Conservation (phyloP, 441 rosid species). For the Mallotus japonicus region DNA sequence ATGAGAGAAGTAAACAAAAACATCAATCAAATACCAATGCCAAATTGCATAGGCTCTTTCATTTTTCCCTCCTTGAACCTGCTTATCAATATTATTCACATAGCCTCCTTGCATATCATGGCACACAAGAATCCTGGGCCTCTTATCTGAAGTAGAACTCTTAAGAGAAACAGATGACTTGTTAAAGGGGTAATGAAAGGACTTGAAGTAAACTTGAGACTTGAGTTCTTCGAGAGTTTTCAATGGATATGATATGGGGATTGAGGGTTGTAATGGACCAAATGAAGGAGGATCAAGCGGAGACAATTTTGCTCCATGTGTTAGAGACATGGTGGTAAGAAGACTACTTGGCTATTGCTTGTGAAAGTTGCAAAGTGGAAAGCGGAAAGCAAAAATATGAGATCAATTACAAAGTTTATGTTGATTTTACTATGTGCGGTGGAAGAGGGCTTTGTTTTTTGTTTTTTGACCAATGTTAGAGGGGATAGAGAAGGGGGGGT, state of each 20-base stretch:
- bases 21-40: background rate
- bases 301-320: background rate
- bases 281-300: conserved; percentile 23
- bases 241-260: conserved; percentile 70
- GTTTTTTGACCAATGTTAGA: no score
- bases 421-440: no score
- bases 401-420: no score
- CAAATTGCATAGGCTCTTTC: conserved; percentile 44
- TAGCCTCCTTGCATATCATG: conserved; percentile 86
- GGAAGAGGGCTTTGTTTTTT: no score
- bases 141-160: background rate
- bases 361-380: no score
- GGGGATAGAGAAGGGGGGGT: no score
- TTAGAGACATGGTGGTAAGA: background rate
- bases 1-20: conserved; percentile 6
- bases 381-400: no score
- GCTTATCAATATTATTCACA: conserved; percentile 62
- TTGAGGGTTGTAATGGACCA: conserved; percentile 53
- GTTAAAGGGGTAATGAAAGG: conserved; percentile 81
- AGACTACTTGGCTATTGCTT: no score
- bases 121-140: conserved; percentile 31
- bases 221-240: conserved; percentile 56
- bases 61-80: conserved; percentile 78
- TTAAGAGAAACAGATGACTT: conserved; percentile 47
- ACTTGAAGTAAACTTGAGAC: conserved; percentile 61